A percentile compares a stretch with the other conserved stretches of the same genome.
These are phyloP conservation scores for Cucurbita moschata DNA, from an alignment of 306 rosid species.

Conservation along the genomic window DNA sequence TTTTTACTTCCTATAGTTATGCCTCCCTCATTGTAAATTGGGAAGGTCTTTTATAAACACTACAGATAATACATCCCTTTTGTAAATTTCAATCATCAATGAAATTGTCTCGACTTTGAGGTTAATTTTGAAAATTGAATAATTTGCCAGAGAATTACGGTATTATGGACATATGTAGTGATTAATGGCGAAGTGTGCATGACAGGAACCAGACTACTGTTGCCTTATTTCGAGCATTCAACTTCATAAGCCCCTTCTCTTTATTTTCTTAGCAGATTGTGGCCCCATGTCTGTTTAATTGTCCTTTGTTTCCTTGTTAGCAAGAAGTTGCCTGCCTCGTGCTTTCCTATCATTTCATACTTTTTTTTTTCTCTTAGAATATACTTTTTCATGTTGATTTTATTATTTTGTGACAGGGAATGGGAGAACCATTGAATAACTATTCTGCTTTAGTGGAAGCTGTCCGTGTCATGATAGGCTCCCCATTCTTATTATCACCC, in stretches of 20 bases:
- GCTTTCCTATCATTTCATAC: neutral
- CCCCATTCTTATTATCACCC: conserved; percentile 67
- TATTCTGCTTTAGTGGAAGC: conserved; percentile 73
- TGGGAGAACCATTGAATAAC: conserved; percentile 95
- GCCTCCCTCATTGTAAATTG: too few species aligned
- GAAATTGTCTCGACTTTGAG: neutral
- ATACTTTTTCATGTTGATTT: neutral
- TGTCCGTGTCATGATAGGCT: conserved; percentile 57
- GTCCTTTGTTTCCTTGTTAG: neutral
- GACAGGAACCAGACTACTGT: neutral
- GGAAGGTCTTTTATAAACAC: too few species aligned
- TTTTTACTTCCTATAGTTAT: too few species aligned
- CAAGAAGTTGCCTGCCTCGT: neutral
- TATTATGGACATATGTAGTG: neutral
- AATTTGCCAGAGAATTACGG: neutral
- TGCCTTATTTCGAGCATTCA: neutral
- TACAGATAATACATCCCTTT: too few species aligned
- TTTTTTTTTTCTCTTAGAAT: neutral
- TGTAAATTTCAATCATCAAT: too few species aligned
- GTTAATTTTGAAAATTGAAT: neutral
- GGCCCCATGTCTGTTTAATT: neutral
- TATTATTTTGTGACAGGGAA: conserved; percentile 36
- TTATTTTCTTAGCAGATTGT: neutral
- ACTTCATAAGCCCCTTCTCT: neutral
- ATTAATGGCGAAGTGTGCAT: neutral